Conservation (phyloP, 1,139 yeast species). For the Yamadazyma jaroonii region DNA sequence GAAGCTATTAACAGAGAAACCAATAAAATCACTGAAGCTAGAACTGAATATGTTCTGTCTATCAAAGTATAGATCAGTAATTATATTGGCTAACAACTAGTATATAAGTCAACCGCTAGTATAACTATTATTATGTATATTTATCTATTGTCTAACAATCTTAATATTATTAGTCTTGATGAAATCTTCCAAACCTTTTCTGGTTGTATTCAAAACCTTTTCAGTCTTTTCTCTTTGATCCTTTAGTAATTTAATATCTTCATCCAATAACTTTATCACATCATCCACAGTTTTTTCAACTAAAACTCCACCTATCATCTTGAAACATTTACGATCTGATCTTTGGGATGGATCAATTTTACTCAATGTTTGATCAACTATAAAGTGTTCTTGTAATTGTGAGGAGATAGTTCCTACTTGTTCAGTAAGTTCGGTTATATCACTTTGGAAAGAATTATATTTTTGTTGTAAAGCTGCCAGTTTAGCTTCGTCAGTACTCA, state of each 20-base stretch:
- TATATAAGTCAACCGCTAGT: too few relatives aligned
- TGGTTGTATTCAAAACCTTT: slow-evolving; percentile 42
- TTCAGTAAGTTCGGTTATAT: slow-evolving; percentile 53
- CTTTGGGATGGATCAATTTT: slow-evolving; percentile 34
- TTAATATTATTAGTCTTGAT: slow-evolving; percentile 64
- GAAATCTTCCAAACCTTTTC: slow-evolving; percentile 65
- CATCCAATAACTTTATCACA: slow-evolving; percentile 63
- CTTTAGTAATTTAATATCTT: slow-evolving; percentile 51
- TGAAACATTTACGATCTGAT: slow-evolving; percentile 72
- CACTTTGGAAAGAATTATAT: slow-evolving; percentile 62
- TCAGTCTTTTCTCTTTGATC: slow-evolving; percentile 45
- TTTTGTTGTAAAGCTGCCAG: slow-evolving; percentile 54
- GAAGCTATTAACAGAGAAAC: slow-evolving; percentile 70
- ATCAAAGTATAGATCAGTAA: slow-evolving; percentile 27
- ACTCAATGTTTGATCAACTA: slow-evolving; percentile 35
- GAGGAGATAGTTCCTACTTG: slow-evolving; percentile 51
- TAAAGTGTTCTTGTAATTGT: slow-evolving; percentile 40
- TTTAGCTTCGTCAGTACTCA: slow-evolving; percentile 35
- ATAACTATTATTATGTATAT: neutral
- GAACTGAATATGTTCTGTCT: slow-evolving; percentile 29
- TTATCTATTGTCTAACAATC: slow-evolving; percentile 39
- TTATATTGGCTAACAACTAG: too few relatives aligned
- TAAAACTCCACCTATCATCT: slow-evolving; percentile 93
- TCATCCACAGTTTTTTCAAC: slow-evolving; percentile 80
- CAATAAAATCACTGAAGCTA: slow-evolving; percentile 26